phyloP scores from a whole-genome alignment of 495 filamentous ascomycete species.

The Peziza echinospora region DNA sequence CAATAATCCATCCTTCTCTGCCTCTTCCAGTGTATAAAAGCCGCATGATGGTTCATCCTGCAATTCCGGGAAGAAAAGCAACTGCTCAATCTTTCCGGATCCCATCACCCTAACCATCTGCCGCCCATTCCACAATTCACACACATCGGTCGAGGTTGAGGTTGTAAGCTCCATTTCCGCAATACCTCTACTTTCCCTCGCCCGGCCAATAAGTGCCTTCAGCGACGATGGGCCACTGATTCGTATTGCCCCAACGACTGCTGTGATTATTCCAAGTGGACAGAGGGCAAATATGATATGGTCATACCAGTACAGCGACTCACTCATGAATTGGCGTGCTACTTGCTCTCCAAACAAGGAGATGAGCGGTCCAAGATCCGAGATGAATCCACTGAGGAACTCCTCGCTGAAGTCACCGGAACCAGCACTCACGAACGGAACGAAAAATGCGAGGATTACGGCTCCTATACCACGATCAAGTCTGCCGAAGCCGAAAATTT shows the following conservation, averaged over 20 bases:
- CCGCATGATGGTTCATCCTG: too few relatives aligned
- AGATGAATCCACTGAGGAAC: conserved; percentile 11
- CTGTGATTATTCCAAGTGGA: conserved; percentile 34
- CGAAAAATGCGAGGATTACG: too few relatives aligned
- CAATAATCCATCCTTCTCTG: too few relatives aligned
- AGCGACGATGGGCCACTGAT: conserved; percentile 31
- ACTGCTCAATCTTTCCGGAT: too few relatives aligned
- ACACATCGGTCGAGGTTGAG: conserved; percentile 16
- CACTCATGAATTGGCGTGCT: conserved; percentile 11
- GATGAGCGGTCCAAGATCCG: conserved; percentile 13
- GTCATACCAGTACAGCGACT: conserved; percentile 11
- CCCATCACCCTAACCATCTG: conserved; percentile 10
- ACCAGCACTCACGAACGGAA: too few relatives aligned
- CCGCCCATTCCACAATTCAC: conserved; percentile 15
- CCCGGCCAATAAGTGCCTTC: conserved; percentile 29
- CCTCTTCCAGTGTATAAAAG: too few relatives aligned
- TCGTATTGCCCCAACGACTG: conserved; percentile 31
- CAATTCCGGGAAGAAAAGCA: too few relatives aligned
- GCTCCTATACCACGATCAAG: too few relatives aligned
- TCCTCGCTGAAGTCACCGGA: too few relatives aligned
- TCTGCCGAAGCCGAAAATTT: too few relatives aligned
- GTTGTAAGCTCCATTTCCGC: conserved; percentile 19
- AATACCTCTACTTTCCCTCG: conserved; percentile 17
- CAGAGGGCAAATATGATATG: conserved; percentile 17
- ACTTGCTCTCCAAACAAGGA: conserved; percentile 18